phyloP scores from a whole-genome alignment of 139 green algal species.

The Eudorina sp. region DNA sequence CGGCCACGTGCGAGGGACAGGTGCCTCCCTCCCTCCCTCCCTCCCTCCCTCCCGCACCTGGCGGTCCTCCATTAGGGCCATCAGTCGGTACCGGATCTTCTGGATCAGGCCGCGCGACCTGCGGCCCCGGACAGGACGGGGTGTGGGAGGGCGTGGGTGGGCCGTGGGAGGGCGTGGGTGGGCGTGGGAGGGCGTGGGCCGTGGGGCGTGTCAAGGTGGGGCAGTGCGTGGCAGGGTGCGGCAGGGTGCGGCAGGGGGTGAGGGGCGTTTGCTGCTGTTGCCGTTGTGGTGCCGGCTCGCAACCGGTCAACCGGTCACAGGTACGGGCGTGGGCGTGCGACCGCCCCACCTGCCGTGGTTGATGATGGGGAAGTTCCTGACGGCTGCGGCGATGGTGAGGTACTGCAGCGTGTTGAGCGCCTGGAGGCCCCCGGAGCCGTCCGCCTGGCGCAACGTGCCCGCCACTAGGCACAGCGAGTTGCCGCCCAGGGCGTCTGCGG shows the following conservation, averaged over 20 bases:
- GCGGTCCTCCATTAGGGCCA: slow-evolving; percentile 67
- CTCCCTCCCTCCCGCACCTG: slow-evolving; percentile 15
- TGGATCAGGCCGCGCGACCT: slow-evolving; percentile 69
- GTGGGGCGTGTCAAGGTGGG: neutral
- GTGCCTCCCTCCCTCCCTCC: neutral
- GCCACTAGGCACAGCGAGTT: slow-evolving; percentile 73
- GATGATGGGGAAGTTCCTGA: slow-evolving; percentile 71
- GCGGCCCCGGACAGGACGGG: too few species aligned
- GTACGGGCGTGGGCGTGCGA: neutral
- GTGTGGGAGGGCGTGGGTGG: too few species aligned
- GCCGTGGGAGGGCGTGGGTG: neutral
- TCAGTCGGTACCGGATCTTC: slow-evolving; percentile 67
- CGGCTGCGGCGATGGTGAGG: slow-evolving; percentile 54
- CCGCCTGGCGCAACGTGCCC: slow-evolving; percentile 65
- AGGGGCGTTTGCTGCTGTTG: too few species aligned
- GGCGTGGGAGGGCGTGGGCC: neutral
- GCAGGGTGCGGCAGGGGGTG: neutral
- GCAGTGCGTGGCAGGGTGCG: neutral
- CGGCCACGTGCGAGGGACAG: too few species aligned
- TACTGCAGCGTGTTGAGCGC: slow-evolving; percentile 64
- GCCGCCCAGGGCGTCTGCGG: slow-evolving; percentile 74
- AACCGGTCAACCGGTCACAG: neutral
- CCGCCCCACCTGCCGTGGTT: slow-evolving; percentile 66
- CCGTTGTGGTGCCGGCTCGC: neutral
- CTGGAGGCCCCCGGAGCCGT: slow-evolving; percentile 33